A percentile compares a stretch with the other conserved stretches of the same genome.
Evolutionary conservation across 805 yeast species (phyloP).

Genomic region (Kodamaea lidongshanica): DNA sequence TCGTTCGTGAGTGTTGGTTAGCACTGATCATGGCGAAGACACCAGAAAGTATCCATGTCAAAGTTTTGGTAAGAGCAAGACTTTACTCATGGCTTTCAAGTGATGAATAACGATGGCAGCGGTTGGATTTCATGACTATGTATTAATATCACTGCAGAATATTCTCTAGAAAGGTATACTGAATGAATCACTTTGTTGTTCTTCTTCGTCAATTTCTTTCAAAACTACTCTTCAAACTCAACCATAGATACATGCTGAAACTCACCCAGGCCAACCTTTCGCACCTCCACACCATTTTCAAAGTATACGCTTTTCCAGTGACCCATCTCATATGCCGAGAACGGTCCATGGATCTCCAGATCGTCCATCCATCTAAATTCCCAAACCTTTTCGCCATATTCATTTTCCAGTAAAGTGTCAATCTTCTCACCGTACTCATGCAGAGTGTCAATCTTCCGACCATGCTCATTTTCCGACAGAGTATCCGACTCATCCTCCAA

Average conservation of each 20-base stretch:
- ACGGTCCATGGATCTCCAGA: constrained; percentile 43
- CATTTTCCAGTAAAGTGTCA: constrained; percentile 4
- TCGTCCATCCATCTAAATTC: constrained; percentile 44
- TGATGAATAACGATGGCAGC: too few relatives aligned
- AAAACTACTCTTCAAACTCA: constrained; percentile 13
- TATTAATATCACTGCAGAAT: not conserved
- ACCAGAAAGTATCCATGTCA: too few relatives aligned
- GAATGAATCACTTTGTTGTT: too few relatives aligned
- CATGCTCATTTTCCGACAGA: constrained; percentile 5
- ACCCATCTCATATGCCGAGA: constrained; percentile 47
- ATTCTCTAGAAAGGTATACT: constrained; percentile 1
- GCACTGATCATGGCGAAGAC: too few relatives aligned
- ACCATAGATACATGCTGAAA: constrained; percentile 22
- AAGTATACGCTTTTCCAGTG: constrained; percentile 51
- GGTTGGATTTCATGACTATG: constrained; percentile 1
- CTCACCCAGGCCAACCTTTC: constrained; percentile 20
- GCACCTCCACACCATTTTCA: constrained; percentile 38
- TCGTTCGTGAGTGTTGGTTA: too few relatives aligned
- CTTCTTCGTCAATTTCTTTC: not conserved
- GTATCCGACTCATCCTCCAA: constrained; percentile 16
- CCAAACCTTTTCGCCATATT: constrained; percentile 36
- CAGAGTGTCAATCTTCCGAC: too few relatives aligned
- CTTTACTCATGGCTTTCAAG: too few relatives aligned
- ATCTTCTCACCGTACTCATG: not conserved
- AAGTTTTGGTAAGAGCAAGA: too few relatives aligned